These are phyloP conservation scores for Cyberlindnera lachancei DNA, from an alignment of 805 yeast genomes.

Conservation along the genomic window DNA sequence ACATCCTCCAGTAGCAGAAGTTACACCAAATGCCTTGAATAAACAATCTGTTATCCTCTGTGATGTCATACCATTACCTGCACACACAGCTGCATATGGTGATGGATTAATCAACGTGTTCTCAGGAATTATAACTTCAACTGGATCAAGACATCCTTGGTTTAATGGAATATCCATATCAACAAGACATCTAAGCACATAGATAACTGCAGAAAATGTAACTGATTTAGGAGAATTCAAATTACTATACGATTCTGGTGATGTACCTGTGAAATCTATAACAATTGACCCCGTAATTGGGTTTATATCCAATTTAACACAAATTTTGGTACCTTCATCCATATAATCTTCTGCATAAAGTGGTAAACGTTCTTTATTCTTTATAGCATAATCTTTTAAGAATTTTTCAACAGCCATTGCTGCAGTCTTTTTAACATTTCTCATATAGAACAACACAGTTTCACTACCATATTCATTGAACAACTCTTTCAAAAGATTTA, in stretches of 20 bases:
- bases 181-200: slow-evolving; percentile 44
- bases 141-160: slow-evolving; percentile 46
- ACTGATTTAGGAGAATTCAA: slow-evolving; percentile 51
- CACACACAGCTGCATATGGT: slow-evolving; percentile 37
- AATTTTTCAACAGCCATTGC: slow-evolving; percentile 36
- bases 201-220: slow-evolving; percentile 44
- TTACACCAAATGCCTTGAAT: slow-evolving; percentile 47
- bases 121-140: slow-evolving; percentile 30
- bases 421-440: slow-evolving; percentile 37
- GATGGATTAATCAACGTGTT: slow-evolving; percentile 29
- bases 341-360: slow-evolving; percentile 39
- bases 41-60: slow-evolving; percentile 49
- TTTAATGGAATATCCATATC: slow-evolving; percentile 49
- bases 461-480: slow-evolving; percentile 36
- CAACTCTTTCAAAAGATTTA: slow-evolving; percentile 34
- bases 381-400: slow-evolving; percentile 32
- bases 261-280: slow-evolving; percentile 48
- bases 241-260: slow-evolving; percentile 43
- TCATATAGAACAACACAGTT: slow-evolving; percentile 40
- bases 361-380: slow-evolving; percentile 28
- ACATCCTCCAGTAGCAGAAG: slow-evolving; percentile 53
- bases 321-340: slow-evolving; percentile 50
- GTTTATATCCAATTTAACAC: slow-evolving; percentile 33
- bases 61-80: slow-evolving; percentile 51
- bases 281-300: slow-evolving; percentile 32